Evolutionary conservation across 2,329 filamentous ascomycete genomes (phyloP).

Genomic region (Fusarium xyrophilum): DNA sequence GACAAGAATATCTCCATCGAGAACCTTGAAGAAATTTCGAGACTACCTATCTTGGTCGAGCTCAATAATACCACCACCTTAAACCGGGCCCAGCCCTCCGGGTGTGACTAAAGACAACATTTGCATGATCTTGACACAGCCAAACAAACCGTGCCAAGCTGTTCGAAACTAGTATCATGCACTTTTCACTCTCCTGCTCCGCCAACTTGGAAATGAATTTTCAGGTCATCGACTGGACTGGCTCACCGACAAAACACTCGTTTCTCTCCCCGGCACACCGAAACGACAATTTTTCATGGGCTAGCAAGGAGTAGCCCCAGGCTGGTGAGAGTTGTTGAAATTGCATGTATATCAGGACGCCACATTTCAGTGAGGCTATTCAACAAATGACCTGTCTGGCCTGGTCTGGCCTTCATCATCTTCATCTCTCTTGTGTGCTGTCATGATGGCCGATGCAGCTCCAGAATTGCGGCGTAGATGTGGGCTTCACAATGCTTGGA

Average conservation of each 20-base stretch:
- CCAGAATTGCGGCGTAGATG: slow-evolving; percentile 36
- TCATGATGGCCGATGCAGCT: slow-evolving; percentile 24
- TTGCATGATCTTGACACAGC: slow-evolving; percentile 43
- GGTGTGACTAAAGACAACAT: slow-evolving; percentile 36
- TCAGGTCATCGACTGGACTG: neutral
- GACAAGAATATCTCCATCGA: neutral
- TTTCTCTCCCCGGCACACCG: neutral
- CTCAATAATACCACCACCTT: neutral
- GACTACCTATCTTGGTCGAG: neutral
- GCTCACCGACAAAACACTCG: slow-evolving; percentile 28
- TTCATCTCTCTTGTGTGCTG: slow-evolving; percentile 19
- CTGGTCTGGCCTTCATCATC: neutral
- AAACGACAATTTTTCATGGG: neutral
- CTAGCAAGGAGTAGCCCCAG: neutral
- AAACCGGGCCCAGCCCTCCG: slow-evolving; percentile 11
- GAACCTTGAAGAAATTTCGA: slow-evolving; percentile 12
- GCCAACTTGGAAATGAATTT: slow-evolving; percentile 14
- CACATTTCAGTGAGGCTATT: neutral
- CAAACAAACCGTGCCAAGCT: slow-evolving; percentile 30
- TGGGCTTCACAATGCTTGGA: slow-evolving; percentile 13
- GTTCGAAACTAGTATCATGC: slow-evolving; percentile 27
- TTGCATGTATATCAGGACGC: neutral
- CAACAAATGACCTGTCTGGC: neutral
- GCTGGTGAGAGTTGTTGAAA: neutral
- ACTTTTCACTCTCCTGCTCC: slow-evolving; percentile 23